These are phyloP conservation scores for Ophiostoma piceae DNA, from an alignment of 2,329 filamentous ascomycete species.

Conservation along the genomic window DNA sequence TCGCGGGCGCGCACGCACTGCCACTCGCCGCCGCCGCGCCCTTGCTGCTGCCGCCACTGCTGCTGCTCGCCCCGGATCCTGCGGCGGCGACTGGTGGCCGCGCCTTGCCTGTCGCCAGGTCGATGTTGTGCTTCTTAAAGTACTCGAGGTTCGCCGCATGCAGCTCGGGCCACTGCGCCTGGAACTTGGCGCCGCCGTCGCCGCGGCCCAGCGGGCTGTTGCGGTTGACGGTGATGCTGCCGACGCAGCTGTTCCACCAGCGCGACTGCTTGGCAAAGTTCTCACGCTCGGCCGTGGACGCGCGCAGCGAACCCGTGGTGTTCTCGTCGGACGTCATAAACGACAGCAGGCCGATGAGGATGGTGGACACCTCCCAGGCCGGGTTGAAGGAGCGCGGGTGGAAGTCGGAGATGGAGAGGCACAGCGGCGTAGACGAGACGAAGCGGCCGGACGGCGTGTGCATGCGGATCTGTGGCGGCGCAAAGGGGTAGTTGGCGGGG, in stretches of 20 bases:
- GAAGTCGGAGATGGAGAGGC: conserved; percentile 94
- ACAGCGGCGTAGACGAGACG: conserved; percentile 84
- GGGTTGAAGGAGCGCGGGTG: conserved; percentile 98
- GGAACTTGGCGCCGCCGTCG: conserved; percentile 88
- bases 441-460: conserved; percentile 96
- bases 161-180: conserved; percentile 80
- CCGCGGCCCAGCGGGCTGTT: conserved; percentile 41
- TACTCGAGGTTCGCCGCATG: conserved; percentile 87
- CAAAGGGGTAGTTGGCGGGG: conserved; percentile 93
- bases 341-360: conserved; percentile 84
- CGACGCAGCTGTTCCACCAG: conserved; percentile 97
- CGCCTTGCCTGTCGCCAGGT: conserved; percentile 60
- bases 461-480: conserved; percentile 96
- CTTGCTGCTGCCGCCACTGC: too few relatives aligned
- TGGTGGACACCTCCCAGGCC: conserved; percentile 96
- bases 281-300: conserved; percentile 69
- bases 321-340: conserved; percentile 99
- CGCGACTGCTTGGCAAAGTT: conserved; percentile 70
- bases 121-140: conserved; percentile 80
- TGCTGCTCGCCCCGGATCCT: too few relatives aligned
- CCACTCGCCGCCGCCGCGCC: neutral
- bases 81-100: conserved; percentile 28
- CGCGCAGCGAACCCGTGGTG: conserved; percentile 86
- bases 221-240: conserved; percentile 51
- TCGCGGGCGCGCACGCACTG: neutral